Conservation (phyloP, 768 basidiomycete genomes). For the Mycena indigotica region DNA sequence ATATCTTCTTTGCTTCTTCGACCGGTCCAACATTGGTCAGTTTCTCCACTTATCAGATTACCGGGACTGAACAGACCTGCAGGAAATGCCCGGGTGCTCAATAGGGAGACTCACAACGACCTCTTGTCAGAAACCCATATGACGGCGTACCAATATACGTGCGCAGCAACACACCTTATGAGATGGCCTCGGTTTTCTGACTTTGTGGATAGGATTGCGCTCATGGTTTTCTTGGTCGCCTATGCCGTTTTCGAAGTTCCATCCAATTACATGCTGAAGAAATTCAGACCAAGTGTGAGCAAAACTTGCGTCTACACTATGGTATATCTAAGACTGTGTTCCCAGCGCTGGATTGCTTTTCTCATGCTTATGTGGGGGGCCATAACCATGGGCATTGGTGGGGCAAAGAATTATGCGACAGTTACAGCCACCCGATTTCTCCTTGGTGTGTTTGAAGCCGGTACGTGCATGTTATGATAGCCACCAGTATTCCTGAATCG, state of each 20-base stretch:
- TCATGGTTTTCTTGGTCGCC: constrained; percentile 42
- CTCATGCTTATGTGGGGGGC: constrained; percentile 44
- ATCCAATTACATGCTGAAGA: constrained; percentile 42
- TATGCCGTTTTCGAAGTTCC: constrained; percentile 46
- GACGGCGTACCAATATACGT: constrained; percentile 34
- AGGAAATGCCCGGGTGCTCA: constrained; percentile 37
- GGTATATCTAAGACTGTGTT: neutral
- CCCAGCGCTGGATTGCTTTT: constrained; percentile 39
- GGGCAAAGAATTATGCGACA: constrained; percentile 38
- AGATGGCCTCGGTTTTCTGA: neutral
- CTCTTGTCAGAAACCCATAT: constrained; percentile 32
- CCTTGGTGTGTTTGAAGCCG: constrained; percentile 45
- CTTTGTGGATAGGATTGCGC: constrained; percentile 26
- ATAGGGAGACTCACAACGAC: constrained; percentile 33
- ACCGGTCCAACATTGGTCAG: constrained; percentile 28
- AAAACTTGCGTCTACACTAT: neutral
- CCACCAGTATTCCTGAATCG: too few relatives aligned
- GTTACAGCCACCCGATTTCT: constrained; percentile 46
- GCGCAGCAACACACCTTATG: neutral
- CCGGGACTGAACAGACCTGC: neutral
- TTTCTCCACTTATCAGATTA: neutral
- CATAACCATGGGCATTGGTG: constrained; percentile 40
- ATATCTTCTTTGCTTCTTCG: constrained; percentile 39
- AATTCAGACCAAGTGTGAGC: constrained; percentile 31
- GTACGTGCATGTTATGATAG: too few relatives aligned